These are phyloP conservation scores for Cystobasidium onofrii DNA, from an alignment of 768 basidiomycete genomes.

Conservation along the genomic window DNA sequence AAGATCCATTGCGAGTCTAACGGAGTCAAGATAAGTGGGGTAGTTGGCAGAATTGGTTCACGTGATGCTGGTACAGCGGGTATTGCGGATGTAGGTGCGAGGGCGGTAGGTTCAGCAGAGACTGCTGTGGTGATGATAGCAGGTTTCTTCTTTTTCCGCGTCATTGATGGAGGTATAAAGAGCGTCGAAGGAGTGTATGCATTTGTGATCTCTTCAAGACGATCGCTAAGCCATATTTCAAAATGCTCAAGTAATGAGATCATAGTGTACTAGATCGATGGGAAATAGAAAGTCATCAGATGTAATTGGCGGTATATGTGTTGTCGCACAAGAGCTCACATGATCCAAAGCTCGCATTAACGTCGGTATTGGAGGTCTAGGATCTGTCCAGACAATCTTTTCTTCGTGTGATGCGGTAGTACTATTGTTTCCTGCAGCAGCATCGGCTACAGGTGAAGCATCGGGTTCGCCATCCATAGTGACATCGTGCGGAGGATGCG, in stretches of 20 bases:
- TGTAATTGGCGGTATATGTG: background rate
- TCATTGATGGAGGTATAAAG: conserved; percentile 17
- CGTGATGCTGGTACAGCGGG: background rate
- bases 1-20: conserved; percentile 32
- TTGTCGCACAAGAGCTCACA: conserved; percentile 2
- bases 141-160: conserved; percentile 8
- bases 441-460: background rate
- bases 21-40: background rate
- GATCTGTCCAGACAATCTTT: background rate
- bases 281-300: background rate
- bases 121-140: background rate
- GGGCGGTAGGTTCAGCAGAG: background rate
- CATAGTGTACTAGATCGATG: background rate
- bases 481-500: background rate
- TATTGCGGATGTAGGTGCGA: background rate
- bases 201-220: background rate
- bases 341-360: conserved; percentile 9
- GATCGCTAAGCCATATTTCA: conserved; percentile 1
- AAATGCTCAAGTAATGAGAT: conserved; percentile 25
- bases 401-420: background rate
- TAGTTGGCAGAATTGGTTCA: background rate
- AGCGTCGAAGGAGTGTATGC: background rate
- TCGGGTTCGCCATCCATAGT: background rate
- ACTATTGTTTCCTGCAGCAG: background rate
- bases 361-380: background rate